Evolutionary conservation across 2,329 filamentous ascomycete genomes (phyloP).

Genomic region (Berkeleyomyces rouxiae): DNA sequence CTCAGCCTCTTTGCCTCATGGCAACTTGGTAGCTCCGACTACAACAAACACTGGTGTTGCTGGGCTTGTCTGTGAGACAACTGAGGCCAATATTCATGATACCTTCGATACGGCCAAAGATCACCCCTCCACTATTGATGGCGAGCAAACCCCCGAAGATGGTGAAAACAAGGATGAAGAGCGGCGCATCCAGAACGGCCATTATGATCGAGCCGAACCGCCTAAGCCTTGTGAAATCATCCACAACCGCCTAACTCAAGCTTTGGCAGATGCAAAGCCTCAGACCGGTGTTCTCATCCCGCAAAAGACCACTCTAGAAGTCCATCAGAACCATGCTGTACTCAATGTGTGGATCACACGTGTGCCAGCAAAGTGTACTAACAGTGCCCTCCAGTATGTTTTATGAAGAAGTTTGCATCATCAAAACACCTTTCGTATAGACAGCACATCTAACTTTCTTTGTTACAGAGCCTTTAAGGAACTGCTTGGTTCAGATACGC

Average conservation of each 20-base stretch:
- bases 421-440: not conserved
- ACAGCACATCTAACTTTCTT: not conserved
- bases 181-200: conserved; percentile 8
- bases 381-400: conserved; percentile 20
- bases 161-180: conserved; percentile 12
- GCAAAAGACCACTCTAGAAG: conserved; percentile 47
- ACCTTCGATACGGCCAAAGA: conserved; percentile 1
- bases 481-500: conserved; percentile 31
- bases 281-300: conserved; percentile 38
- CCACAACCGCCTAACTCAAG: conserved; percentile 25
- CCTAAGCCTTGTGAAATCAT: conserved; percentile 15
- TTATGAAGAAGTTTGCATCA: not conserved
- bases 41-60: not conserved
- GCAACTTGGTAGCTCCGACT: not conserved
- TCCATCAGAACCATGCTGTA: conserved; percentile 39
- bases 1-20: not conserved
- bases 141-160: conserved; percentile 10
- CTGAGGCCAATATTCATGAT: conserved; percentile 1
- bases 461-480: conserved; percentile 12
- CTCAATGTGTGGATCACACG: conserved; percentile 54
- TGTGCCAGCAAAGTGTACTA: conserved; percentile 55
- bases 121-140: not conserved
- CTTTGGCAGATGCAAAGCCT: conserved; percentile 22
- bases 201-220: conserved; percentile 13
- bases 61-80: not conserved